A percentile compares a stretch with the other conserved stretches of the same genome.
phyloP scores from a whole-genome alignment of 371 early-diverging fungal species.

The Rhizopus stolonifer region DNA sequence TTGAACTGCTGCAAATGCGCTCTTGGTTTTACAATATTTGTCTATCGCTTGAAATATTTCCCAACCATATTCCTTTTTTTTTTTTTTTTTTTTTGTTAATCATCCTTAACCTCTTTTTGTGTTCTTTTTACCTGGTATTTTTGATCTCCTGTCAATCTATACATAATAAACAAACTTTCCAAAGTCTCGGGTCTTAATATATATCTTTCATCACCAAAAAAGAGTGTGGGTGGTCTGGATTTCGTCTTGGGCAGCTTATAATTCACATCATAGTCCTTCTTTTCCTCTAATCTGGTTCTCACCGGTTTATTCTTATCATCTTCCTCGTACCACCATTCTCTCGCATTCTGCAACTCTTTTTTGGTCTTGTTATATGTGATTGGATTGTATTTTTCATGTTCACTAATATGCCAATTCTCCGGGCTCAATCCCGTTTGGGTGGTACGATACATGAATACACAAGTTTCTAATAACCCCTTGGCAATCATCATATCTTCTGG shows the following conservation, averaged over 20 bases:
- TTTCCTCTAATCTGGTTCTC: neutral
- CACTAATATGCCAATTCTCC: conserved; percentile 42
- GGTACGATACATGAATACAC: conserved; percentile 55
- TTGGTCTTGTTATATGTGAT: conserved; percentile 29
- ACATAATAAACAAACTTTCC: conserved; percentile 76
- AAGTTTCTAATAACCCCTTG: conserved; percentile 52
- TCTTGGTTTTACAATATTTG: conserved; percentile 55
- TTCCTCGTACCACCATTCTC: conserved; percentile 38
- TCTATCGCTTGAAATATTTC: conserved; percentile 70
- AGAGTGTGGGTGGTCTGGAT: conserved; percentile 15
- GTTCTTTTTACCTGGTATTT: conserved; percentile 58
- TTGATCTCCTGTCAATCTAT: conserved; percentile 71
- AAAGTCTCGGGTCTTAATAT: conserved; percentile 62
- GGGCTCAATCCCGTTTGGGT: conserved; percentile 57
- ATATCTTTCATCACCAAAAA: conserved; percentile 19
- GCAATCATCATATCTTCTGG: conserved; percentile 45
- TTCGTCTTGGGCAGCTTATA: conserved; percentile 12
- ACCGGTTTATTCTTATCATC: neutral
- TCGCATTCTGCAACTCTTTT: conserved; percentile 12
- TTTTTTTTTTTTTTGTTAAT: no score
- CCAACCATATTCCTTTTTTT: conserved; percentile 64
- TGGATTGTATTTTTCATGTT: conserved; percentile 24
- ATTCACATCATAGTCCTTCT: conserved; percentile 10
- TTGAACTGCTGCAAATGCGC: conserved; percentile 64
- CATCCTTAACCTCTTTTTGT: neutral